Percentiles rank a stretch among this genome's conserved stretches.
These are phyloP conservation scores for Irpex rosettiformis DNA, from an alignment of 1,284 basidiomycete species.

Conservation along the genomic window DNA sequence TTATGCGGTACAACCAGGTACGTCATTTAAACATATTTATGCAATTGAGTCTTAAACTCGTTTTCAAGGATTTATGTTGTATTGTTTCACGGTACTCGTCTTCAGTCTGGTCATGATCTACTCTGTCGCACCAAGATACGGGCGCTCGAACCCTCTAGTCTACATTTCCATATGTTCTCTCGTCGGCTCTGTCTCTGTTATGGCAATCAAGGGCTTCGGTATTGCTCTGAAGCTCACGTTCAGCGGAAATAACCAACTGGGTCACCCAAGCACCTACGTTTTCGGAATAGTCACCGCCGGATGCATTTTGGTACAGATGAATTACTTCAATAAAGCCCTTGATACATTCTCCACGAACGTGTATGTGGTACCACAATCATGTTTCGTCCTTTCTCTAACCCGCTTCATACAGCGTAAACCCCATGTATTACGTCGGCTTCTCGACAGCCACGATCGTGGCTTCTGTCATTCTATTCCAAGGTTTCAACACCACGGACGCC, in stretches of 20 bases:
- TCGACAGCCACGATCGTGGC: slow-evolving; percentile 95
- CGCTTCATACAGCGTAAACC: slow-evolving; percentile 73
- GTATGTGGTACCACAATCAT: slow-evolving; percentile 49
- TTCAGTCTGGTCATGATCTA: slow-evolving; percentile 90
- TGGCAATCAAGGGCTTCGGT: slow-evolving; percentile 96
- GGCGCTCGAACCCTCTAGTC: slow-evolving; percentile 85
- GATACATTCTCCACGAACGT: slow-evolving; percentile 98
- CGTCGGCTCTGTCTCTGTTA: slow-evolving; percentile 86
- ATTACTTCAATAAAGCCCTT: slow-evolving; percentile 98
- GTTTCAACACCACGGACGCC: slow-evolving; percentile 88
- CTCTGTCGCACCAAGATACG: slow-evolving; percentile 82
- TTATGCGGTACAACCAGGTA: slow-evolving; percentile 89
- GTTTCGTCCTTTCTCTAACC: background rate
- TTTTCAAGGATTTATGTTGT: slow-evolving; percentile 77
- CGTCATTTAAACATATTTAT: slow-evolving; percentile 21
- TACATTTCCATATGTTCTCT: slow-evolving; percentile 94
- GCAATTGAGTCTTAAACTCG: background rate
- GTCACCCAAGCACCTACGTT: slow-evolving; percentile 91
- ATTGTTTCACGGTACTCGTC: slow-evolving; percentile 82
- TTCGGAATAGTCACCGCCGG: slow-evolving; percentile 83
- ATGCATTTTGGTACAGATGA: slow-evolving; percentile 96
- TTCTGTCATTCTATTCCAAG: slow-evolving; percentile 94
- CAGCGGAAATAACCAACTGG: slow-evolving; percentile 94
- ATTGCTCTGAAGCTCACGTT: slow-evolving; percentile 95
- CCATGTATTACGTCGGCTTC: slow-evolving; percentile 98